Conservation (phyloP, 1,284 basidiomycete genomes). For the Apiotrichum brassicae region DNA sequence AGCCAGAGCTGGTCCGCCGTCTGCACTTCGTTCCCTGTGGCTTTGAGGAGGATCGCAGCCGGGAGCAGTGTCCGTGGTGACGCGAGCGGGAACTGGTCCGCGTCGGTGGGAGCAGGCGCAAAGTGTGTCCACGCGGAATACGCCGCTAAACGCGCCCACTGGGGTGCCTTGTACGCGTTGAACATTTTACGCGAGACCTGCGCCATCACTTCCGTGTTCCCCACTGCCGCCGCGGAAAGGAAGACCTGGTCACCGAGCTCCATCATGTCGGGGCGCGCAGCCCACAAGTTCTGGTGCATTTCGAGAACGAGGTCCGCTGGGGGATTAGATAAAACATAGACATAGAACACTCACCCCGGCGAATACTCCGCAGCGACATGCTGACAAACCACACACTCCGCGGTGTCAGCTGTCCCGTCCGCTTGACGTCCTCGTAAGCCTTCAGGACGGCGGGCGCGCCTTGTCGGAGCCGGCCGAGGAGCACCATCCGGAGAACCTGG, state of each 20-base stretch:
- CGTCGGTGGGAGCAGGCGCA: slow-evolving; percentile 4
- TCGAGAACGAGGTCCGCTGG: slow-evolving; percentile 32
- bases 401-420: slow-evolving; percentile 23
- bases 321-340: not conserved
- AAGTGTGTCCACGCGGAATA: slow-evolving; percentile 17
- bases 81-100: slow-evolving; percentile 16
- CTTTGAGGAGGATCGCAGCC: slow-evolving; percentile 24
- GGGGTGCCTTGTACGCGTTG: slow-evolving; percentile 26
- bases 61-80: slow-evolving; percentile 20
- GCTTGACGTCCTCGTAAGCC: slow-evolving; percentile 22
- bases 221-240: slow-evolving; percentile 25
- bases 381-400: slow-evolving; percentile 26
- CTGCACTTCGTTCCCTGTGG: slow-evolving; percentile 12
- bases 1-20: slow-evolving; percentile 39
- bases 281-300: slow-evolving; percentile 27
- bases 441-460: slow-evolving; percentile 16
- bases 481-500: slow-evolving; percentile 29
- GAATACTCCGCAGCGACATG: slow-evolving; percentile 24
- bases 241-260: slow-evolving; percentile 38
- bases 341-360: slow-evolving; percentile 26
- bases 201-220: slow-evolving; percentile 26
- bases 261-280: slow-evolving; percentile 17
- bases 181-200: slow-evolving; percentile 33
- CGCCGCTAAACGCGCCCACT: slow-evolving; percentile 37
- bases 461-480: slow-evolving; percentile 19